Evolutionary conservation across 2,329 filamentous ascomycete species (phyloP).

Genomic region (Esteya vermicola): DNA sequence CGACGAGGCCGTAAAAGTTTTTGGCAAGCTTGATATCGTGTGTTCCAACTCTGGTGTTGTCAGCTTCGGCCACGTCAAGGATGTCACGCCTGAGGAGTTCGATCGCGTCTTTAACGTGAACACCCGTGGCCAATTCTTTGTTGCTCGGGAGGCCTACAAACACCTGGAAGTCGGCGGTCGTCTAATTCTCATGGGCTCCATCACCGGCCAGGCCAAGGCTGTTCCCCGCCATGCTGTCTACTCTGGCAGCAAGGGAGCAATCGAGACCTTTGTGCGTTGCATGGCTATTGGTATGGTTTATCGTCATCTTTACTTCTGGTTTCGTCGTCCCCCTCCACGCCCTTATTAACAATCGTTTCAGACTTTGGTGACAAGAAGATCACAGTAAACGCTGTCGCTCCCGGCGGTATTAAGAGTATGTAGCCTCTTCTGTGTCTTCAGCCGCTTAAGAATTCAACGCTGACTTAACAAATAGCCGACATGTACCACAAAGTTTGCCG

Average conservation of each 20-base stretch:
- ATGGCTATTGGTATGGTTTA: constrained; percentile 11
- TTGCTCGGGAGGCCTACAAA: constrained; percentile 47
- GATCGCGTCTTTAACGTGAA: constrained; percentile 49
- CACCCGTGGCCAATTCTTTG: constrained; percentile 46
- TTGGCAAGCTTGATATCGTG: constrained; percentile 47
- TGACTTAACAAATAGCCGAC: constrained; percentile 3
- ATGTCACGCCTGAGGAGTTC: constrained; percentile 43
- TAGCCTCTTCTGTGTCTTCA: not conserved
- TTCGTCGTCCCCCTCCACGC: not conserved
- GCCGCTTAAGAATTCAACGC: not conserved
- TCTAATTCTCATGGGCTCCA: constrained; percentile 49
- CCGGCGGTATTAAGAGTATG: constrained; percentile 20
- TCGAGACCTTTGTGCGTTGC: constrained; percentile 19
- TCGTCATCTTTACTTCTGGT: not conserved
- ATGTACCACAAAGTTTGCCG: constrained; percentile 21
- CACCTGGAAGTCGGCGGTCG: constrained; percentile 47
- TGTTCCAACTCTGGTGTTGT: constrained; percentile 48
- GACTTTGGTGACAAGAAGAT: constrained; percentile 22
- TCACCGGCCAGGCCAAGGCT: constrained; percentile 27
- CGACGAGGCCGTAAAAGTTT: constrained; percentile 38
- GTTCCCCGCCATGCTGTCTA: constrained; percentile 21
- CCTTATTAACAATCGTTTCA: constrained; percentile 4
- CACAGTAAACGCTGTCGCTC: constrained; percentile 21
- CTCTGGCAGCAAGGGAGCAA: constrained; percentile 20
- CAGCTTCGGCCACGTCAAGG: constrained; percentile 42